Percentiles rank a stretch among this genome's conserved stretches.
phyloP scores from a whole-genome alignment of 306 rosid species.

The Castanopsis chinensis region DNA sequence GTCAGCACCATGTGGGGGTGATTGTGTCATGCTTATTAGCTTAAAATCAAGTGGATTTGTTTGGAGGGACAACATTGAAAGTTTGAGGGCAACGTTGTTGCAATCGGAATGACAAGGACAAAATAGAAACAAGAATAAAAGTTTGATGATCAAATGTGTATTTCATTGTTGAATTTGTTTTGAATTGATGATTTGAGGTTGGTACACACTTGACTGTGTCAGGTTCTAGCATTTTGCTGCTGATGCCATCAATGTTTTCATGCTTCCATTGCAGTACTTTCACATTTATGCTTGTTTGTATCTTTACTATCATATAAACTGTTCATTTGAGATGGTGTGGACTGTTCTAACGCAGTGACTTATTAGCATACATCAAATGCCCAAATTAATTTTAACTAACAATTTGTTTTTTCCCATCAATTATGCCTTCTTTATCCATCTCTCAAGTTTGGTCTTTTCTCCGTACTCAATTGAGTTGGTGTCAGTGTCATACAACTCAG shows the following conservation, averaged over 20 bases:
- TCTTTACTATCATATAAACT: not conserved
- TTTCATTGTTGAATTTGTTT: not conserved
- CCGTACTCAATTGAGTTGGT: not conserved
- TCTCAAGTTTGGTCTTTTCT: not conserved
- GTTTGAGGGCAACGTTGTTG: not conserved
- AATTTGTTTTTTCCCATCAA: no score
- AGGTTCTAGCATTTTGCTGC: not conserved
- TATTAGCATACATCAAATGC: not conserved
- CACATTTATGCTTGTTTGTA: not conserved
- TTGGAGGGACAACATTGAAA: not conserved
- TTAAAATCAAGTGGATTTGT: not conserved
- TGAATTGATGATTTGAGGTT: not conserved
- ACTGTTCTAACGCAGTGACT: not conserved
- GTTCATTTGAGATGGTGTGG: not conserved
- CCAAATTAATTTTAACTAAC: not conserved
- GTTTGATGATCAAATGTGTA: not conserved
- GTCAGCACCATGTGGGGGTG: not conserved
- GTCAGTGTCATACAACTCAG: not conserved
- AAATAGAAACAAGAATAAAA: not conserved
- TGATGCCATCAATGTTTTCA: not conserved
- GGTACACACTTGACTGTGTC: not conserved
- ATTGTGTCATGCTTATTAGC: not conserved
- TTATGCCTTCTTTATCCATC: not conserved
- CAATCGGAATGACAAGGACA: not conserved
- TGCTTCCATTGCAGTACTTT: not conserved